A percentile compares a stretch with the other conserved stretches of the same genome.
Conservation (phyloP, 2,329 filamentous ascomycete species). For the Diaporthe ilicicola region DNA sequence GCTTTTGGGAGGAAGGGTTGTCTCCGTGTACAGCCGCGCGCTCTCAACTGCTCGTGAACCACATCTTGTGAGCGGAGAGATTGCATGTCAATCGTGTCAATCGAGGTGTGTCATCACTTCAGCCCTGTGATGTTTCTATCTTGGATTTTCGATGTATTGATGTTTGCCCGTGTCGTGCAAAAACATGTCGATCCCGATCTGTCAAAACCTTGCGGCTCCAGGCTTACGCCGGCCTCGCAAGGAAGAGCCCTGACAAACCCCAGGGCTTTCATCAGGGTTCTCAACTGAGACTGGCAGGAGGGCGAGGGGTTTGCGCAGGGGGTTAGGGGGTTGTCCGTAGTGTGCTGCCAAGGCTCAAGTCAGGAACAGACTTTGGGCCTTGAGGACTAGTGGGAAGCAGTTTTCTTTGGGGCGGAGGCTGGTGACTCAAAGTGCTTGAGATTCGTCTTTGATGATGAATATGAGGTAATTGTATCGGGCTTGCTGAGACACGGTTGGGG, state of each 20-base stretch:
- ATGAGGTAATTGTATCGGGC: constrained; percentile 30
- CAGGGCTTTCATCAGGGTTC: constrained; percentile 10
- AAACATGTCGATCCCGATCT: constrained; percentile 24
- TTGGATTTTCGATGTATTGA: constrained; percentile 22
- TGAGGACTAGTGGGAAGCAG: constrained; percentile 6
- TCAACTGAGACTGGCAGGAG: not conserved
- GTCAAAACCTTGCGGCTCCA: constrained; percentile 26
- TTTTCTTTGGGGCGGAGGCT: not conserved
- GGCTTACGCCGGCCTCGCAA: not conserved
- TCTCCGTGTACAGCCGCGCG: too few relatives aligned
- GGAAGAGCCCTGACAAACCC: constrained; percentile 13
- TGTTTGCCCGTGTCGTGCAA: constrained; percentile 13
- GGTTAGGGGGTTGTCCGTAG: not conserved
- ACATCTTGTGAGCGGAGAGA: not conserved
- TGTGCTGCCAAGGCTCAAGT: constrained; percentile 16
- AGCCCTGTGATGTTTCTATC: constrained; percentile 30
- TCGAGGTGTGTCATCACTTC: constrained; percentile 2
- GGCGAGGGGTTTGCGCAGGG: not conserved
- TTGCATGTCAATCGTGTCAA: not conserved
- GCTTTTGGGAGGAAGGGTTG: not conserved
- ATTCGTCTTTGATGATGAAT: constrained; percentile 29
- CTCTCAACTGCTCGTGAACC: not conserved
- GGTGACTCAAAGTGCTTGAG: constrained; percentile 1
- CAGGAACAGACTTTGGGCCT: constrained; percentile 22
- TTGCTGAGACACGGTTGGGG: constrained; percentile 1